Evolutionary conservation across 768 basidiomycete species (phyloP).

Genomic region (Trametes elegans): DNA sequence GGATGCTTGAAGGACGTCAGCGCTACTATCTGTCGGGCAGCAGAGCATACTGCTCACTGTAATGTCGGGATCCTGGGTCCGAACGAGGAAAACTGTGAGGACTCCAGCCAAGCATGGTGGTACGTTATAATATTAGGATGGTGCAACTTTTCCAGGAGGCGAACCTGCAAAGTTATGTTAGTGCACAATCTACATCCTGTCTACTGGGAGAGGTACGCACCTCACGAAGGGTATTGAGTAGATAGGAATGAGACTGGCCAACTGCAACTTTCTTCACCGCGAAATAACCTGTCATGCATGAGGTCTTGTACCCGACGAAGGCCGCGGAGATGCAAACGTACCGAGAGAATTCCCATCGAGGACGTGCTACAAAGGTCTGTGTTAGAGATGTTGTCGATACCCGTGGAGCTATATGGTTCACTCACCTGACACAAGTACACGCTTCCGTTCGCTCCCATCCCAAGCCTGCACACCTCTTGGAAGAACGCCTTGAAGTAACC

Average conservation of each 20-base stretch:
- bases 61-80: constrained; percentile 86
- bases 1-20: constrained; percentile 46
- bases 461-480: constrained; percentile 81
- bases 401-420: background rate
- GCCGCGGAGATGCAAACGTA: constrained; percentile 24
- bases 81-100: constrained; percentile 81
- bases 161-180: constrained; percentile 52
- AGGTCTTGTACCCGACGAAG: background rate
- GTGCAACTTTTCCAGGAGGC: constrained; percentile 78
- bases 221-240: constrained; percentile 80
- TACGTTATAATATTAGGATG: constrained; percentile 96
- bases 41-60: constrained; percentile 51
- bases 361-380: constrained; percentile 54
- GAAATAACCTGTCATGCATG: constrained; percentile 63
- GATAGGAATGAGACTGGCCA: constrained; percentile 83
- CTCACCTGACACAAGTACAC: constrained; percentile 86
- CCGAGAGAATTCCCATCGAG: constrained; percentile 86
- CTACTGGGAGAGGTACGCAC: constrained; percentile 32
- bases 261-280: constrained; percentile 98
- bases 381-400: background rate
- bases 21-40: background rate
- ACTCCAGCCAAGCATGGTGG: constrained; percentile 94
- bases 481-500: constrained; percentile 95
- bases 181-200: background rate
- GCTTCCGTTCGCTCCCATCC: constrained; percentile 93